phyloP scores from a whole-genome alignment of 1,284 basidiomycete species.

The Cystobasidium sp. region DNA sequence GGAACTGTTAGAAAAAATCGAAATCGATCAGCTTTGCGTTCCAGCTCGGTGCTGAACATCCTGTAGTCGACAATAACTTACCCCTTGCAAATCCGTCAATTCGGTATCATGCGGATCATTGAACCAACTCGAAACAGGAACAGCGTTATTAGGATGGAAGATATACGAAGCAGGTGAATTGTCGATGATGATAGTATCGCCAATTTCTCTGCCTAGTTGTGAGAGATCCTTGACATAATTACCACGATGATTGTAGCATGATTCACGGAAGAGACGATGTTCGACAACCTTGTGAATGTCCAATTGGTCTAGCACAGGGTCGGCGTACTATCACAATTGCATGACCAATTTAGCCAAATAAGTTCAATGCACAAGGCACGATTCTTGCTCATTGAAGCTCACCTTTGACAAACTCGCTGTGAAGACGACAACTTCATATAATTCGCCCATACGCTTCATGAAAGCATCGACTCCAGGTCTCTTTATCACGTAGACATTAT shows the following conservation, averaged over 20 bases:
- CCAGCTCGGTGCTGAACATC: neutral
- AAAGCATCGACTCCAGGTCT: constrained; percentile 96
- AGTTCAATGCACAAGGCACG: neutral
- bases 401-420: constrained; percentile 97
- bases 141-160: constrained; percentile 98
- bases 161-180: constrained; percentile 99
- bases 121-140: constrained; percentile 99
- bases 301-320: constrained; percentile 95
- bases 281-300: constrained; percentile 88
- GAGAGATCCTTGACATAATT: constrained; percentile 99
- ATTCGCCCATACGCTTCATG: constrained; percentile 93
- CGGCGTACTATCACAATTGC: too few relatives aligned
- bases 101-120: constrained; percentile 90
- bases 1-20: constrained; percentile 64
- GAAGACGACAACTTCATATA: constrained; percentile 98
- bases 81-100: constrained; percentile 76
- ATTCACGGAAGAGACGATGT: constrained; percentile 97
- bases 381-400: constrained; percentile 48
- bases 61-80: neutral
- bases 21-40: neutral
- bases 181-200: constrained; percentile 95
- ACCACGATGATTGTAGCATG: constrained; percentile 98
- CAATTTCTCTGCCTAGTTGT: constrained; percentile 89
- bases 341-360: neutral
- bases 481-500: constrained; percentile 99